Evolutionary conservation across 116 monocot genomes (phyloP).

Genomic region (Phalaenopsis hybrid): DNA sequence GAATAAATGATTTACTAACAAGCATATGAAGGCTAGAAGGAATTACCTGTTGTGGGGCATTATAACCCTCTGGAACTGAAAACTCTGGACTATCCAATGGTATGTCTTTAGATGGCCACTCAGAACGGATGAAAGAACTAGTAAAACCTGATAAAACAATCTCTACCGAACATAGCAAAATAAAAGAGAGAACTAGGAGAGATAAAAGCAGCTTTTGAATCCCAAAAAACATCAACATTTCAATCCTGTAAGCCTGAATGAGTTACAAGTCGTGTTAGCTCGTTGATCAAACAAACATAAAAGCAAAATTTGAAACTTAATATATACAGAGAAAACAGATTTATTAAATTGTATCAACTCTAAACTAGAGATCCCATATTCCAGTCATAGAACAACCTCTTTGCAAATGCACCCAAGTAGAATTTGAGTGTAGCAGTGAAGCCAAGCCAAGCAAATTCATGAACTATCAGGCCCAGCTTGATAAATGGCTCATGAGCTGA

Average conservation of each 20-base stretch:
- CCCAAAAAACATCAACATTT: slow-evolving; percentile 12
- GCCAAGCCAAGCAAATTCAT: too few relatives aligned
- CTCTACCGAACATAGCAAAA: slow-evolving; percentile 28
- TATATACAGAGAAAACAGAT: too few relatives aligned
- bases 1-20: background rate
- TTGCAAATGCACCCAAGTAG: too few relatives aligned
- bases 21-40: background rate
- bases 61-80: slow-evolving; percentile 67
- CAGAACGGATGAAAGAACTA: slow-evolving; percentile 63
- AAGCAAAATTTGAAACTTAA: background rate
- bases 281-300: background rate
- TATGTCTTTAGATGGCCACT: slow-evolving; percentile 73
- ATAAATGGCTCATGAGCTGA: too few relatives aligned
- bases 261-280: slow-evolving; percentile 3
- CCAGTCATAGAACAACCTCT: too few relatives aligned
- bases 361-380: too few relatives aligned
- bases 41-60: slow-evolving; percentile 75
- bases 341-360: too few relatives aligned
- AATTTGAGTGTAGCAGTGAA: too few relatives aligned
- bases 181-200: slow-evolving; percentile 16
- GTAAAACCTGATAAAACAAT: slow-evolving; percentile 36
- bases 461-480: too few relatives aligned
- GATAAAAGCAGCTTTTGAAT: background rate
- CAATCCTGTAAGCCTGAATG: slow-evolving; percentile 8
- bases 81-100: slow-evolving; percentile 70